Base-by-base conservation (phyloP, 1,284 basidiomycete species). In the Melampsora larici-populina region DNA sequence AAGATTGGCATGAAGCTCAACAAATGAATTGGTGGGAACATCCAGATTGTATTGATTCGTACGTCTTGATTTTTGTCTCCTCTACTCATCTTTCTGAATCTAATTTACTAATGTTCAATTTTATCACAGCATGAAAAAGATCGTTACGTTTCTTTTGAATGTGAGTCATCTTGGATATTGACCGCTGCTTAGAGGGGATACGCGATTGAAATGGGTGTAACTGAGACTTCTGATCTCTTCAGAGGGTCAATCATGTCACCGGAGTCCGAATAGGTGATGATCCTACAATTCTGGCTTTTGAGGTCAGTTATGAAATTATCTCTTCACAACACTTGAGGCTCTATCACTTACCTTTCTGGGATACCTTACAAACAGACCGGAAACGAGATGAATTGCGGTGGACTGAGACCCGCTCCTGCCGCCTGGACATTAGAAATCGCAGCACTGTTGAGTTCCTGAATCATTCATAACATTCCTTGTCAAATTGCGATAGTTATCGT, bases 211-310 rank as follows among this genome's bases (percentile, higher is more conserved):
- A 13, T 46, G 43, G 15, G 43, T 13, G 43, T 46, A 13, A 46
- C 43, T 46, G 43, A 46, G 36, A 60, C 55, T n/a, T 46, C 13
- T 60, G 18, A 60, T 60, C 24, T 60, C 55, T 60, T 21, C 40
- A 68, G 66, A 31, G 83, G 51, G 78, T 80, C 67, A 84, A 84
- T 77, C 79, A 80, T n/a, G 73, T 84, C 78, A 83, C 81, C 31
- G 82, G 82, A 0, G 36, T 80, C 2, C 67, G 79, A 8, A 83
- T 83, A 48, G 81, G 81, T 0, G 81, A 83, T 43, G 83, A 84
- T 74, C 81, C 82, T 9, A 80, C 81, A 0, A 81, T 84, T 58
- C 78, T 83, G 29, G 81, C 82, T 4, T 83, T 82, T 80, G 83
- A 84, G 77, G 83, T 82, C 0, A 80, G 79, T 79, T 1, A 29